Conservation (phyloP, 1,284 basidiomycete species). For the Melanopsichium pennsylvanicum region DNA sequence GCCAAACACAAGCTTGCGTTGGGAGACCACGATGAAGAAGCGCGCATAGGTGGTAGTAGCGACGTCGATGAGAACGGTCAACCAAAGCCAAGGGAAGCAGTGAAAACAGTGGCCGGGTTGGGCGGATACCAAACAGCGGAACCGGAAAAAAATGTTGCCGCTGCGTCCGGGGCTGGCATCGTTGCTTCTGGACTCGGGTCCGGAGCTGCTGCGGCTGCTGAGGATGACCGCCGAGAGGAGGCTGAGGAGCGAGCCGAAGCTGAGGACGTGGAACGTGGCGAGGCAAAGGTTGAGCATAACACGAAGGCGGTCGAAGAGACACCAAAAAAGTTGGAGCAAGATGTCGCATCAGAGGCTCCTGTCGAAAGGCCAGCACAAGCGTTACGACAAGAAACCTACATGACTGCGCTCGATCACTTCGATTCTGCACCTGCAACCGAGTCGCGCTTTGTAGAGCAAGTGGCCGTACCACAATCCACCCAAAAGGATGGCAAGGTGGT, state of each 20-base stretch:
- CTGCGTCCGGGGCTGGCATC: constrained; percentile 14
- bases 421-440: neutral
- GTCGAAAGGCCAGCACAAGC: too few relatives aligned
- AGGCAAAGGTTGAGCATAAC: neutral
- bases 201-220: constrained; percentile 14
- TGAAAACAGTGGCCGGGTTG: constrained; percentile 14
- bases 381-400: too few relatives aligned
- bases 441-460: constrained; percentile 19
- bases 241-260: constrained; percentile 19
- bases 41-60: neutral
- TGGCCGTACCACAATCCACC: neutral
- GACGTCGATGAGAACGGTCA: neutral
- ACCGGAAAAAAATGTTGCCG: constrained; percentile 2
- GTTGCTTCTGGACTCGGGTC: constrained; percentile 23
- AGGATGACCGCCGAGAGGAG: constrained; percentile 16
- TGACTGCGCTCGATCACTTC: too few relatives aligned
- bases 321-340: too few relatives aligned
- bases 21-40: constrained; percentile 19
- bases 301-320: too few relatives aligned
- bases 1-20: constrained; percentile 10
- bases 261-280: constrained; percentile 2
- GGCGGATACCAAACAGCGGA: constrained; percentile 19
- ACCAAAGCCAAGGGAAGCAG: neutral
- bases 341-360: too few relatives aligned
- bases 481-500: neutral